Evolutionary conservation across 2,329 filamentous ascomycete genomes (phyloP).

Genomic region (Colletotrichum paranaense): DNA sequence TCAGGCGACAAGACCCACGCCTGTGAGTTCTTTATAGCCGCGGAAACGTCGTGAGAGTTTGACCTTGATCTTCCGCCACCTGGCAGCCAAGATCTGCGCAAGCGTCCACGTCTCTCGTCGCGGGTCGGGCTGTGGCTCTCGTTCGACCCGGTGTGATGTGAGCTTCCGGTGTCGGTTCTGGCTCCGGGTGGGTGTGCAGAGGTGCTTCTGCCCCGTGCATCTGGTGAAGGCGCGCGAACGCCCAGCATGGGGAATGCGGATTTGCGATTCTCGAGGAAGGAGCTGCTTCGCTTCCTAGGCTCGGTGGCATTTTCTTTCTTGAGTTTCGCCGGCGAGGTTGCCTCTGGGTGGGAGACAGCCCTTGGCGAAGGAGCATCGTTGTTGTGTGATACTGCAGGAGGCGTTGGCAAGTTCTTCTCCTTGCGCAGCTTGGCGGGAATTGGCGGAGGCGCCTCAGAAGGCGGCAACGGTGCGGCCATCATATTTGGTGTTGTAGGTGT

Average conservation of each 20-base stretch:
- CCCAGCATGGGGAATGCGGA: slow-evolving; percentile 38
- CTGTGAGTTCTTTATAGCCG: slow-evolving; percentile 38
- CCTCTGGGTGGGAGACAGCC: slow-evolving; percentile 17
- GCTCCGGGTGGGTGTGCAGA: slow-evolving; percentile 57
- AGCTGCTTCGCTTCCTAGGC: slow-evolving; percentile 46
- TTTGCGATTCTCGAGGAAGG: slow-evolving; percentile 42
- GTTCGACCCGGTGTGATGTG: slow-evolving; percentile 41
- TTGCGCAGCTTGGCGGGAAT: slow-evolving; percentile 32
- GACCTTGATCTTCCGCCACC: slow-evolving; percentile 61
- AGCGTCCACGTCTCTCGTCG: slow-evolving; percentile 51
- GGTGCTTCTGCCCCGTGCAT: slow-evolving; percentile 57
- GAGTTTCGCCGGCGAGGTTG: slow-evolving; percentile 40
- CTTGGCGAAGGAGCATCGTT: slow-evolving; percentile 6
- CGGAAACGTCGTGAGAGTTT: slow-evolving; percentile 53
- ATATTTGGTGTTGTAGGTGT: slow-evolving; percentile 16
- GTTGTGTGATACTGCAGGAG: slow-evolving; percentile 1
- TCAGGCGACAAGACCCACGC: slow-evolving; percentile 69
- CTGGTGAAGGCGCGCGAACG: slow-evolving; percentile 46
- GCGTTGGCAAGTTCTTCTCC: slow-evolving; percentile 21
- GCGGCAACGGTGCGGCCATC: slow-evolving; percentile 25
- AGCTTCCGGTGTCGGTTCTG: slow-evolving; percentile 37
- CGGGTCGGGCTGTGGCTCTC: slow-evolving; percentile 57
- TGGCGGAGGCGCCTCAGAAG: slow-evolving; percentile 27
- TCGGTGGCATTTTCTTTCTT: slow-evolving; percentile 44
- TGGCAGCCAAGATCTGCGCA: slow-evolving; percentile 66